A percentile compares a stretch with the other conserved stretches of the same genome.
Conservation (phyloP, 306 rosid genomes). For the Corylus avellana region DNA sequence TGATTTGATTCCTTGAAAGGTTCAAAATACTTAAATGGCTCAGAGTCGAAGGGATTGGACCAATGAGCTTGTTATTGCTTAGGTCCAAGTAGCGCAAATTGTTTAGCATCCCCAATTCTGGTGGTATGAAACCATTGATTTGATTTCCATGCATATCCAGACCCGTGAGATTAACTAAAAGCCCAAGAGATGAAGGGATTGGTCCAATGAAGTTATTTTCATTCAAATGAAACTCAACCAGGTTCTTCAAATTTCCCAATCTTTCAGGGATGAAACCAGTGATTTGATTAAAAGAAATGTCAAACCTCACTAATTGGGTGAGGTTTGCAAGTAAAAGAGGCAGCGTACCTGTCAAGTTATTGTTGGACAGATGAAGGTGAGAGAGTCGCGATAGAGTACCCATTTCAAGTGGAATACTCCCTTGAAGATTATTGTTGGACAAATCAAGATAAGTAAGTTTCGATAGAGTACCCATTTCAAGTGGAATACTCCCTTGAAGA, state of each 20-base stretch:
- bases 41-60: neutral
- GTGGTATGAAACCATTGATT: neutral
- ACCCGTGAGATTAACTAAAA: accelerated
- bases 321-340: neutral
- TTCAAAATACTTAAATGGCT: neutral
- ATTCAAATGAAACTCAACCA: neutral
- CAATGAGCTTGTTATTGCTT: neutral
- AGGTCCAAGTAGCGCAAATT: neutral
- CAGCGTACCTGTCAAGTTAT: neutral
- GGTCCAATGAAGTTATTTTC: neutral
- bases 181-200: too few species aligned
- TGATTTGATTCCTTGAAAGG: neutral
- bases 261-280: neutral
- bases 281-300: neutral
- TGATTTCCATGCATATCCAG: neutral
- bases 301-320: neutral
- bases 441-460: neutral
- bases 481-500: neutral
- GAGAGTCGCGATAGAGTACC: neutral
- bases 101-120: neutral
- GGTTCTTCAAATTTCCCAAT: neutral
- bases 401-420: neutral
- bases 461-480: neutral
- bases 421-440: too few species aligned
- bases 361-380: neutral